Evolutionary conservation across 2,329 filamentous ascomycete species (phyloP), one percentile per base, ranked within the genome.

Genomic region (Intubia oerlemansii): DNA sequence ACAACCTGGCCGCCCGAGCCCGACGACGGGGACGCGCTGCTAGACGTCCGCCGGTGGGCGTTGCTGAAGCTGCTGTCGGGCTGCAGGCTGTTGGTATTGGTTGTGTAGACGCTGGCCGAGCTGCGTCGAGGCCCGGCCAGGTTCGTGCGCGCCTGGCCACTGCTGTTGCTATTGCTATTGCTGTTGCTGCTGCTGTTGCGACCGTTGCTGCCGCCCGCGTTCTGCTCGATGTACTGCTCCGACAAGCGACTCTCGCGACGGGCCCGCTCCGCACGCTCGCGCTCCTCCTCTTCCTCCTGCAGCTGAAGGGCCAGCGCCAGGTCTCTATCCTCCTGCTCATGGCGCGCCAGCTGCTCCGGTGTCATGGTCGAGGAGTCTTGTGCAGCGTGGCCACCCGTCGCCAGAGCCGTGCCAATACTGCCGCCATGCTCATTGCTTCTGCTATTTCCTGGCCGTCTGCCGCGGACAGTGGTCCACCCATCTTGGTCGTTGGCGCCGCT

Each of bases 211-310:
- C 51, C 47, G 5, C 53, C 50, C 5, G 54, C 62, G 42, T 73
- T 66, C 37, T 69, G 67, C 39, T 75, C 66, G 32, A 82, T 76
- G 38, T 62, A 77, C 36, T 71, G 67, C 42, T 76, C 70, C 0
- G 71, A 77, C 1, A 79, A 55, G 32, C 67, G 54, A 31, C 67
- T 69, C 9, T 59, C 56, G 7, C 72, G 60, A 2, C 71, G 63
- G 8, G 64, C 66, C 27, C 69, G 62, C 28, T 67, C 61, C 6
- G 44, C 40, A n/a, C 66, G 63, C 37, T 82, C 68, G 10, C 70
- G 64, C 41, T 81, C 72, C 37, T 93, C 81, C 47, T 95, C 85
- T 45, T 92, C 82, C 42, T 95, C 88, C 46, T 95, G 85, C 1
- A 93, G 62, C 44, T 95, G 88, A 6, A 98, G 58, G 0, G 85